Base-by-base conservation (phyloP, 2,329 filamentous ascomycete species). In the Calonectria fujianensis region DNA sequence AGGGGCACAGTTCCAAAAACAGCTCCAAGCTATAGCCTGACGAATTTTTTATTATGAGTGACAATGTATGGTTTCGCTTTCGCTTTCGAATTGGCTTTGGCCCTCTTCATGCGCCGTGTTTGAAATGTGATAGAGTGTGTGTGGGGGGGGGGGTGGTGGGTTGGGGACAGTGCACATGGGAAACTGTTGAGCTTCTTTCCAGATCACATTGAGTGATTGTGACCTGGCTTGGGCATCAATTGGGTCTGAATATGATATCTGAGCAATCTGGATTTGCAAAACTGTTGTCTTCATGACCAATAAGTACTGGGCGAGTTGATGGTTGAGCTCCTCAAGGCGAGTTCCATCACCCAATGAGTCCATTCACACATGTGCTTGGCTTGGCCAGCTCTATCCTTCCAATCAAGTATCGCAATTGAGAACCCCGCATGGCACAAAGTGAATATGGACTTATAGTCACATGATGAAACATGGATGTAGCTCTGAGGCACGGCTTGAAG, bases 161-260 rank as follows among this genome's bases (percentile, higher is more conserved):
- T 16, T 35, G 32, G 10, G 32, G 54, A 61, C 24, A 41, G 6
- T 14, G 37, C 35, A 29, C 35, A 16, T 18, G 32, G n/a, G 7
- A 18, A 41, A 37, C 29, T 63, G 20, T 20, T 37, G 57, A 11
- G 35, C n/a, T 4, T 41, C 7, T 9, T 11, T 6, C 14, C 4
- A 35, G 18, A n/a, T 57, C 20, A 32, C 18, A 20, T n/a, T 35
- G 35, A 29, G 57, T 63, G 35, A 63, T 63, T 45, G 57, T 63
- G 57, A 63, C 32, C 41, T 63, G 35, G 39, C 2, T 3, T 18
- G 14, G 39, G 13, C n/a, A 29, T n/a, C 8, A 13, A 37, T 59
- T 27, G 32, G 32, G 24, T 6, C 5, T 20, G 27, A 18, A n/a
- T 27, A 27, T 9, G 11, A 2, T 3, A 13, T 20, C 3, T 18